These are phyloP conservation scores for Lolium perenne DNA, from an alignment of 176 grass and related monocot genomes.

Conservation along the genomic window DNA sequence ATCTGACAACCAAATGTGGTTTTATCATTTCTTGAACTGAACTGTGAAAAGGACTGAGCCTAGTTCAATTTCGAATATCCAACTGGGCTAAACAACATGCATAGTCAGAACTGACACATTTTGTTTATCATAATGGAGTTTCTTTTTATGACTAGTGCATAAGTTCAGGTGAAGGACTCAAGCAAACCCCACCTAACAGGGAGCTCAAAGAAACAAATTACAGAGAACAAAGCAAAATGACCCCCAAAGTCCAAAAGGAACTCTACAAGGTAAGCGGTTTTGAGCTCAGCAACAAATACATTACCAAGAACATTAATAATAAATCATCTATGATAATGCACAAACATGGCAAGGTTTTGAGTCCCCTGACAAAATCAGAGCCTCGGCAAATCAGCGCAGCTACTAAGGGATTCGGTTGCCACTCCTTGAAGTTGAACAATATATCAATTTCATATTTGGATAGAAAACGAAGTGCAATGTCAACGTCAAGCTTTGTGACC, in stretches of 20 bases:
- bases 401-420: background rate
- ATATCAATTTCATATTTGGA: background rate
- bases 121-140: background rate
- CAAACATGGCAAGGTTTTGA: background rate
- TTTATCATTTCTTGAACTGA: background rate
- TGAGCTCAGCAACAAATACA: background rate
- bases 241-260: background rate
- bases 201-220: background rate
- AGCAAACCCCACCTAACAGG: background rate
- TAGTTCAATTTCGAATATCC: background rate
- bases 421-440: background rate
- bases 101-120: background rate
- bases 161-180: conserved; percentile 6
- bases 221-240: conserved; percentile 3
- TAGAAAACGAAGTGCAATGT: background rate
- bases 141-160: background rate
- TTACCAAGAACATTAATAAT: background rate
- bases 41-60: background rate
- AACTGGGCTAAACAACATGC: background rate
- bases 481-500: background rate
- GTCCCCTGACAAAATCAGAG: background rate
- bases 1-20: background rate
- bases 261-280: background rate
- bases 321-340: conserved; percentile 4
- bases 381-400: background rate